Percentiles rank a stretch among this genome's conserved stretches.
Conservation (phyloP, 768 basidiomycete species). For the Russula sp. region DNA sequence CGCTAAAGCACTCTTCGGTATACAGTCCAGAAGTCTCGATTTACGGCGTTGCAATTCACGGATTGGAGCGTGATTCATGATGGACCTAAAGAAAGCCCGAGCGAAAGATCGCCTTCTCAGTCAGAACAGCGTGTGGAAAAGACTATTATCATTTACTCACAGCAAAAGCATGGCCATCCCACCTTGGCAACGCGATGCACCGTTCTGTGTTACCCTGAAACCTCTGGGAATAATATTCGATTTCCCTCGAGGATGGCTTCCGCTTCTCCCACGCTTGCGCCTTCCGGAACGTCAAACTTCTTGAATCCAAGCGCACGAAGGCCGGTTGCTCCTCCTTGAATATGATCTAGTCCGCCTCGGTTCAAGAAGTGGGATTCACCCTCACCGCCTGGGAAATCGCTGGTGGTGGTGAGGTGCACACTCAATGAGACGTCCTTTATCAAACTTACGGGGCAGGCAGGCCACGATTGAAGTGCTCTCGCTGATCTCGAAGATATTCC, state of each 20-base stretch:
- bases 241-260: conserved; percentile 10
- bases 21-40: no score
- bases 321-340: conserved; percentile 21
- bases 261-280: conserved; percentile 6
- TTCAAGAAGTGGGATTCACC: conserved; percentile 36
- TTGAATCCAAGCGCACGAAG: conserved; percentile 17
- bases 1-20: no score
- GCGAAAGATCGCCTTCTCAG: no score
- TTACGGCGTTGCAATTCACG: no score
- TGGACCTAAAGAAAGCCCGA: no score
- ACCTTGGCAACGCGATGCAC: not conserved
- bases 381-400: conserved; percentile 51
- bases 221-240: not conserved
- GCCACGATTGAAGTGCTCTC: conserved; percentile 50
- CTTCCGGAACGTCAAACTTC: conserved; percentile 5
- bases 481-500: conserved; percentile 56
- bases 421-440: not conserved
- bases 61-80: no score
- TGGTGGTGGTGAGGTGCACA: not conserved
- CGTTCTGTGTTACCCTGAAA: not conserved
- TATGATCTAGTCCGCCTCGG: conserved; percentile 35
- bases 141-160: no score
- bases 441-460: conserved; percentile 44
- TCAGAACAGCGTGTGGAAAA: no score
- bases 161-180: no score